phyloP scores from a whole-genome alignment of 768 basidiomycete genomes.

The Cubamyces sp. region DNA sequence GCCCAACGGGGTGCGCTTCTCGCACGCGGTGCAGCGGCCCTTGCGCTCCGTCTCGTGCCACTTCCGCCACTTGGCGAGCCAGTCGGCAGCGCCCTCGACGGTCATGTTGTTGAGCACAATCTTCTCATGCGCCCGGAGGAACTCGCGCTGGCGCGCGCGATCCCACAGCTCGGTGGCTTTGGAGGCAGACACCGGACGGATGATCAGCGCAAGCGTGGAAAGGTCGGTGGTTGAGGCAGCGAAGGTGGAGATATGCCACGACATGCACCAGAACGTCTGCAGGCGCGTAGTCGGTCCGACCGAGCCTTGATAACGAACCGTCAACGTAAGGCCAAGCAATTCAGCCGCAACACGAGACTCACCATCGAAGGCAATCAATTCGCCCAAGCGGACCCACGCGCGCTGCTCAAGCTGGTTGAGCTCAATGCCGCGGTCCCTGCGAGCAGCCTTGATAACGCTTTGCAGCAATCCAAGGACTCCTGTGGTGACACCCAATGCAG shows the following conservation, averaged over 20 bases:
- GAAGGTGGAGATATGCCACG: conserved; percentile 44
- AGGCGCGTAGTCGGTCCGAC: conserved; percentile 44
- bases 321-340: neutral
- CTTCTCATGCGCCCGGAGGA: conserved; percentile 51
- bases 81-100: conserved; percentile 56
- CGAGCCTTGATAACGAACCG: conserved; percentile 33
- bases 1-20: conserved; percentile 43
- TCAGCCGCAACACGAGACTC: conserved; percentile 11
- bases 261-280: conserved; percentile 59
- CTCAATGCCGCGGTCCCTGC: conserved; percentile 40
- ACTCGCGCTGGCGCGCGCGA: conserved; percentile 37
- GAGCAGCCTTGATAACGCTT: conserved; percentile 35
- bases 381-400: conserved; percentile 56
- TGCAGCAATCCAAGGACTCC: conserved; percentile 43
- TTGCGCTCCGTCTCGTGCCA: conserved; percentile 35
- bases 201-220: conserved; percentile 59
- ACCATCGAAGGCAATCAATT: conserved; percentile 48
- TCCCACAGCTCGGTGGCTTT: conserved; percentile 53
- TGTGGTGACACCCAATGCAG: conserved; percentile 43
- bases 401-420: conserved; percentile 47
- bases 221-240: conserved; percentile 50
- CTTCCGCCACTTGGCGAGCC: conserved; percentile 39
- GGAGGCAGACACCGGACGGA: conserved; percentile 47
- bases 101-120: conserved; percentile 56
- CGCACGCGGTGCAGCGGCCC: conserved; percentile 31